Percentiles rank a stretch among this genome's conserved stretches.
Conservation (phyloP, 2,329 filamentous ascomycete genomes). For the Paraconiothyrium sp. region DNA sequence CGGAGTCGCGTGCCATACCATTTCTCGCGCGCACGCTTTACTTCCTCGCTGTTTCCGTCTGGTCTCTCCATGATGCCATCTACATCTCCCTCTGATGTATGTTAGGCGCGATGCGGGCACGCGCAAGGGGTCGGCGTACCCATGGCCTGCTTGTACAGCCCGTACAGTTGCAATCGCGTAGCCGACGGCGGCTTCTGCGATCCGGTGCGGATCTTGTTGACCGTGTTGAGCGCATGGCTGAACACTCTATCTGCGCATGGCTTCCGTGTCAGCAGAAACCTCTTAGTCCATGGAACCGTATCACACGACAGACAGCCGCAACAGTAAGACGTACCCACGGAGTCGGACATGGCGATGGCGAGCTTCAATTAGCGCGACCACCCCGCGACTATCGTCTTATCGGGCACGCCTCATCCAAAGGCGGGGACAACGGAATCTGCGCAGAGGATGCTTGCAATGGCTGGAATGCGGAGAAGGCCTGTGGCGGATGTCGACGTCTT, state of each 20-base stretch:
- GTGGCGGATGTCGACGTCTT: conserved; percentile 25
- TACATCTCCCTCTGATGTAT: conserved; percentile 80
- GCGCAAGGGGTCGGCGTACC: conserved; percentile 52
- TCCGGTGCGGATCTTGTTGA: conserved; percentile 96
- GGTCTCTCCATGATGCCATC: conserved; percentile 93
- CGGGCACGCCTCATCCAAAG: conserved; percentile 28
- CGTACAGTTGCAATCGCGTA: conserved; percentile 92
- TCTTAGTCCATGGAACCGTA: neutral
- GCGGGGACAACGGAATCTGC: conserved; percentile 16
- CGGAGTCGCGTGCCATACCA: conserved; percentile 61
- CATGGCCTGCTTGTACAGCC: conserved; percentile 99
- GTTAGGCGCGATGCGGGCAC: conserved; percentile 22
- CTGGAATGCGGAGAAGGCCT: conserved; percentile 7
- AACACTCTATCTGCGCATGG: conserved; percentile 84
- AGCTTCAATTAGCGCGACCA: conserved; percentile 31
- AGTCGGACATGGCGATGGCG: conserved; percentile 49
- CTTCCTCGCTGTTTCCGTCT: conserved; percentile 58
- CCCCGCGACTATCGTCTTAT: conserved; percentile 23
- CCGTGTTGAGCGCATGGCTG: conserved; percentile 97
- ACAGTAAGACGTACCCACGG: conserved; percentile 48
- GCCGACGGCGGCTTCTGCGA: conserved; percentile 85
- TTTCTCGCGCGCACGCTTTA: conserved; percentile 69
- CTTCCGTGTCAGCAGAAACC: conserved; percentile 15
- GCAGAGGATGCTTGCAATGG: neutral
- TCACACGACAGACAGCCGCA: neutral